Evolutionary conservation across 139 green algal genomes (phyloP).

Genomic region (Microglena sp.): DNA sequence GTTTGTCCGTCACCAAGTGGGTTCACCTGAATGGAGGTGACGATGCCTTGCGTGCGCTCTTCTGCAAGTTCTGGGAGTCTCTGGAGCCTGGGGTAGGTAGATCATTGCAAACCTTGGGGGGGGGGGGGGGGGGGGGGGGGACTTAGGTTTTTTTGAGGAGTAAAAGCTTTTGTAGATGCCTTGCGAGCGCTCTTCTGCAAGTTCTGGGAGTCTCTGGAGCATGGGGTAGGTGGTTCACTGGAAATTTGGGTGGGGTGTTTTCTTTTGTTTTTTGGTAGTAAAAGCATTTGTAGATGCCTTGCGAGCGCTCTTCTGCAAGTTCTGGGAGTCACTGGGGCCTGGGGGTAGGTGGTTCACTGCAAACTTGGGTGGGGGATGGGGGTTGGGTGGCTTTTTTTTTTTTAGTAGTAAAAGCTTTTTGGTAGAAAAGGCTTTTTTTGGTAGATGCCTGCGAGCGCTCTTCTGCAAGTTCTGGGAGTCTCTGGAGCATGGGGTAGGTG

Average conservation of each 20-base stretch:
- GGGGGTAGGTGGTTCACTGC: background rate
- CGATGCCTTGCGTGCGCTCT: constrained; percentile 56
- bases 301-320: constrained; percentile 57
- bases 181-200: background rate
- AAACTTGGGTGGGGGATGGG: background rate
- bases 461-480: background rate
- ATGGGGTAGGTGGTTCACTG: background rate
- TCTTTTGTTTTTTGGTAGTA: background rate
- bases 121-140: no score
- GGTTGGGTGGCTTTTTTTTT: no score
- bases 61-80: constrained; percentile 27
- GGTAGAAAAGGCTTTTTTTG: no score
- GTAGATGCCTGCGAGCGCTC: background rate
- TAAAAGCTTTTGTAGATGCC: background rate
- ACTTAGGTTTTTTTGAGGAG: background rate
- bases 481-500: background rate
- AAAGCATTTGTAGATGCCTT: constrained; percentile 42
- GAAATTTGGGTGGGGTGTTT: background rate
- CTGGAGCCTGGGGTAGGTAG: constrained; percentile 8
- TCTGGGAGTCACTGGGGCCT: background rate
- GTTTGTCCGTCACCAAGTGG: constrained; percentile 87
- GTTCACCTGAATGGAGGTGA: constrained; percentile 87
- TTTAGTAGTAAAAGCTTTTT: background rate
- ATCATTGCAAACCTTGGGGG: background rate
- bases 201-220: background rate